phyloP scores from a whole-genome alignment of 257 asterid genomes.

The Nicotiana tabacum region DNA sequence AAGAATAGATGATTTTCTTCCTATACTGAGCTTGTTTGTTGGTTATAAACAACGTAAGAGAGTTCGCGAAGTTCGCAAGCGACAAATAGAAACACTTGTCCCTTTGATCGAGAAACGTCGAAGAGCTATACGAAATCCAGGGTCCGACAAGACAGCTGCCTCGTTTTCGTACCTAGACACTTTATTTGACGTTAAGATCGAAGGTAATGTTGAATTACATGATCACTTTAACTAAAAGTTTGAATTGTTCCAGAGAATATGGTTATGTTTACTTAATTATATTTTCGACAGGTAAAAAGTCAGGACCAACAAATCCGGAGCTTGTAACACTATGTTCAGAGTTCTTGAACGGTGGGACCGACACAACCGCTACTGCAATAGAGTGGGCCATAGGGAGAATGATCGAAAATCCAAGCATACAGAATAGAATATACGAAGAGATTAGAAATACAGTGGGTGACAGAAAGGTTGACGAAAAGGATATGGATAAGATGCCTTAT shows the following conservation, averaged over 20 bases:
- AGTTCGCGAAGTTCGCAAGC: slow-evolving; percentile 53
- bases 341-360: slow-evolving; percentile 88
- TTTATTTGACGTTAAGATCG: slow-evolving; percentile 58
- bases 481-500: slow-evolving; percentile 70
- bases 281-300: slow-evolving; percentile 22
- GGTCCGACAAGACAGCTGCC: slow-evolving; percentile 45
- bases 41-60: slow-evolving; percentile 54
- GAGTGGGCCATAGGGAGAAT: slow-evolving; percentile 89
- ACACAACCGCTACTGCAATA: slow-evolving; percentile 81
- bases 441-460: slow-evolving; percentile 49
- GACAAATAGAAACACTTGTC: slow-evolving; percentile 62
- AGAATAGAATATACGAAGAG: slow-evolving; percentile 53
- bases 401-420: slow-evolving; percentile 65
- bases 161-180: slow-evolving; percentile 75
- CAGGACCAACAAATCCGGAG: slow-evolving; percentile 53
- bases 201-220: slow-evolving; percentile 23
- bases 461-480: slow-evolving; percentile 59
- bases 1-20: slow-evolving; percentile 77
- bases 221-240: not conserved
- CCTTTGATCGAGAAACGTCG: slow-evolving; percentile 63
- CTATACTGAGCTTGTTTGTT: slow-evolving; percentile 59
- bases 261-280: not conserved
- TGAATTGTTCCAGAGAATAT: not conserved
- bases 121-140: slow-evolving; percentile 40
- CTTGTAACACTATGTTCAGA: slow-evolving; percentile 78